Base-by-base conservation (phyloP, 2,329 filamentous ascomycete species). In the Trichoderma sp. region DNA sequence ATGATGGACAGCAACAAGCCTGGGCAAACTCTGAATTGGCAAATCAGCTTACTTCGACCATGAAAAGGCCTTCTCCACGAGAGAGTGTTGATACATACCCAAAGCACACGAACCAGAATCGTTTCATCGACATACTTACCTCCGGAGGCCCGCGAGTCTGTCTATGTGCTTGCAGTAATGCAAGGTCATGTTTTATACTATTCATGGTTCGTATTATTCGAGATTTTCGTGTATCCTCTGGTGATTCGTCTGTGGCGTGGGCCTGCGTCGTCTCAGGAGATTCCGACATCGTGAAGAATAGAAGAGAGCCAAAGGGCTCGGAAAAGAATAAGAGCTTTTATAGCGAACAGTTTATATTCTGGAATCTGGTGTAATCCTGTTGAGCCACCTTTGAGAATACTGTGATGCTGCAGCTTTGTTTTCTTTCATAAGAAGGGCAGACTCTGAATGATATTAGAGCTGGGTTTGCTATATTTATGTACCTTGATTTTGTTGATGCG, bases 1-100 rank as follows among this genome's bases (percentile, higher is more conserved):
- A 88, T 75, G 72, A 88, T 83, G 32, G 87, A 85, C 59, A 89
- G 81, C 65, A 88, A 86, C 0, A 89, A 80, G 3, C 86, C 86
- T 6, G 84, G 76, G 24, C 80, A 83, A 16, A 86, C 76, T 18
- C 84, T 87, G 11, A n/a, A 14, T 7, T 4, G 24, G 16, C 26
- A 46, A 10, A 18, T 66, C 26, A 66, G 61, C 5, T 32, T 5
- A 5, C 1, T 18, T 8, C n/a, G 3, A 3, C 24, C 7, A 34
- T 56, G 18, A 39, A 13, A 13, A 32, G 37, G 8, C 13, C 32
- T 26, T n/a, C 24, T 18, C 30, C 11, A 6, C 26, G 18, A 18
- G 49, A 2, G 6, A 21, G 10, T 34, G 18, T 16, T 49, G 37
- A 5, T 21, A 65, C 71, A 26, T 73, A 81, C 79, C 79, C 79